Base-by-base conservation (phyloP, 306 rosid genomes). In the Gastrolobium bilobum region DNA sequence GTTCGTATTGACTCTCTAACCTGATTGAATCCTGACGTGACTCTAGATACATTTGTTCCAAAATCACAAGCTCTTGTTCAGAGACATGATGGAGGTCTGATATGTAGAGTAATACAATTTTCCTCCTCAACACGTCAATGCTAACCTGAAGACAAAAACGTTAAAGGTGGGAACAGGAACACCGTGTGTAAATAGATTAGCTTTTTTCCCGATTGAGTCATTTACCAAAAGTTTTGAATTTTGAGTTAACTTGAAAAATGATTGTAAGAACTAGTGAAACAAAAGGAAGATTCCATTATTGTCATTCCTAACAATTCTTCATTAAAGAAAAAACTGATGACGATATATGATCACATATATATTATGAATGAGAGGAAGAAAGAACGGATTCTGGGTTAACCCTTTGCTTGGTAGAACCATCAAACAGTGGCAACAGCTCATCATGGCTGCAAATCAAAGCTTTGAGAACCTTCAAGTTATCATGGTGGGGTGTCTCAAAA, bases 381-480 rank as follows among this genome's bases (percentile, higher is more conserved):
- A 82, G 3, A 77, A 50, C 1, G 37, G 13, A 20, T 52, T 69
- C 14, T 33, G 61, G 51, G 71, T 68, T 54, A 58, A 91, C 94
- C 91, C 85, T 83, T 82, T 80, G 75, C 62, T 89, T 91, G 73
- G 54, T 74, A 71, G 79, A 63, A 73, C 97, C 78, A 75, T 91
- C 83, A 42, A 79, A 76, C 31, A 91, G 80, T 58, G 94, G 85
- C 52, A 80, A 82, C 33, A 20, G 68, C 58, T 86, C 89, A 8
- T 83, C 91, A 57, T 83, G 77, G 83, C 35, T 53, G 78, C 48
- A 33, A 67, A 91, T 70, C 77, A 86, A 63, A 69, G 78, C 89
- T 73, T 60, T 83, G 39, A 91, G 81, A 58, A 89, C 76, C 85
- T 76, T 85, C 6, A 73, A 48, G 87, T 91, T 91, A 11, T 89